These are phyloP conservation scores for Auriculariales sp. DNA, from an alignment of 768 basidiomycete species.

Conservation along the genomic window DNA sequence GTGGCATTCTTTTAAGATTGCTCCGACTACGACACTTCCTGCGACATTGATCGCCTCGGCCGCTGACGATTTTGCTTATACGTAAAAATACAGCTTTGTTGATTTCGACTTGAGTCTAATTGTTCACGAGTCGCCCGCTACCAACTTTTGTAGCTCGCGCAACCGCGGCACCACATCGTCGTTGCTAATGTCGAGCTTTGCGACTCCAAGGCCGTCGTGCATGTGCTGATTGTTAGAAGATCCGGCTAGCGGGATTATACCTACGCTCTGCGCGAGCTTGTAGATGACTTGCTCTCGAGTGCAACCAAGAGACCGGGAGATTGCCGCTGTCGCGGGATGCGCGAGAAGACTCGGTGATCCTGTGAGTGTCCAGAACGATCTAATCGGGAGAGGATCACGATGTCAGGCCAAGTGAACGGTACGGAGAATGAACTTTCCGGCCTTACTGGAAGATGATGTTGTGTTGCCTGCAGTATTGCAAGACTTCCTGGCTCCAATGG, in stretches of 20 bases:
- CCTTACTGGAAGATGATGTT: constrained; percentile 68
- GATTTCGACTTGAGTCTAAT: too few species aligned
- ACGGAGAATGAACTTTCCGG: constrained; percentile 8
- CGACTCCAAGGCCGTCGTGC: constrained; percentile 42
- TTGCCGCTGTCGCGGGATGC: constrained; percentile 28
- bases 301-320: constrained; percentile 32
- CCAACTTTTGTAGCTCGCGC: too few species aligned
- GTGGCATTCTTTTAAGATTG: too few species aligned
- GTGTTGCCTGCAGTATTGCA: constrained; percentile 45
- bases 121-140: too few species aligned
- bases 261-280: constrained; percentile 49
- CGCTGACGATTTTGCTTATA: too few species aligned
- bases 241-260: constrained; percentile 61
- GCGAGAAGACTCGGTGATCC: constrained; percentile 53
- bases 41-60: too few species aligned
- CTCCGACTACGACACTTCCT: too few species aligned
- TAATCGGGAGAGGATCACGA: constrained; percentile 14
- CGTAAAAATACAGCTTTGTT: too few species aligned
- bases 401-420: background rate
- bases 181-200: constrained; percentile 20
- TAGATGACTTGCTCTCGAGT: constrained; percentile 57
- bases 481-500: constrained; percentile 53
- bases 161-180: too few species aligned
- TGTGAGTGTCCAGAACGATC: constrained; percentile 79
- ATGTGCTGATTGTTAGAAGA: constrained; percentile 57